Conservation (phyloP, 148 eudicot genomes). For the Persicaria tinctoria region DNA sequence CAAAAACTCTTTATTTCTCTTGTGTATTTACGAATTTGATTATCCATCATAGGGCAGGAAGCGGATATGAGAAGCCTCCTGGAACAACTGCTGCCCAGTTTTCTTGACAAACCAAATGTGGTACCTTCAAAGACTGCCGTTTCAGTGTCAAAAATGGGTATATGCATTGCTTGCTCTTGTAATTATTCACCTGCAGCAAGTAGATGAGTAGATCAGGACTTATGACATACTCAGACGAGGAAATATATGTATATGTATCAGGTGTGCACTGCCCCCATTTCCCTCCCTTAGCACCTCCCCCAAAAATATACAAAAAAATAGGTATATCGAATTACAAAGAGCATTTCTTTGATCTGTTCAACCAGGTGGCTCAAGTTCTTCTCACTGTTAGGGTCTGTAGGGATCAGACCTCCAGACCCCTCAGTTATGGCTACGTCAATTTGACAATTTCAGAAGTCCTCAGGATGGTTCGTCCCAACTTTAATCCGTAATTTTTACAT, state of each 20-base stretch:
- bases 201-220: too few relatives aligned
- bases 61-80: constrained; percentile 14
- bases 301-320: too few relatives aligned
- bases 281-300: too few relatives aligned
- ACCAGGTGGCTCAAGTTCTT: constrained; percentile 38
- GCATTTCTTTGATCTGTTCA: constrained; percentile 43
- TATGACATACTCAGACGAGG: too few relatives aligned
- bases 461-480: too few relatives aligned
- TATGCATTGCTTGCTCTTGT: neutral
- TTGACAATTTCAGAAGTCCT: too few relatives aligned
- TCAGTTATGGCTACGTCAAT: too few relatives aligned
- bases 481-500: too few relatives aligned
- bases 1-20: neutral
- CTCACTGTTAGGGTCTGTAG: constrained; percentile 57
- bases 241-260: too few relatives aligned
- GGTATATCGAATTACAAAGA: constrained; percentile 24
- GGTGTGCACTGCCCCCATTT: too few relatives aligned
- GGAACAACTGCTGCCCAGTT: constrained; percentile 5
- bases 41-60: constrained; percentile 21
- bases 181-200: neutral
- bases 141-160: neutral
- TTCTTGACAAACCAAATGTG: neutral
- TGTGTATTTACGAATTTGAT: neutral
- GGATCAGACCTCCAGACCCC: too few relatives aligned
- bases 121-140: neutral